Base-by-base conservation (phyloP, 2,329 filamentous ascomycete genomes). In the Diaporthe citrichinensis region DNA sequence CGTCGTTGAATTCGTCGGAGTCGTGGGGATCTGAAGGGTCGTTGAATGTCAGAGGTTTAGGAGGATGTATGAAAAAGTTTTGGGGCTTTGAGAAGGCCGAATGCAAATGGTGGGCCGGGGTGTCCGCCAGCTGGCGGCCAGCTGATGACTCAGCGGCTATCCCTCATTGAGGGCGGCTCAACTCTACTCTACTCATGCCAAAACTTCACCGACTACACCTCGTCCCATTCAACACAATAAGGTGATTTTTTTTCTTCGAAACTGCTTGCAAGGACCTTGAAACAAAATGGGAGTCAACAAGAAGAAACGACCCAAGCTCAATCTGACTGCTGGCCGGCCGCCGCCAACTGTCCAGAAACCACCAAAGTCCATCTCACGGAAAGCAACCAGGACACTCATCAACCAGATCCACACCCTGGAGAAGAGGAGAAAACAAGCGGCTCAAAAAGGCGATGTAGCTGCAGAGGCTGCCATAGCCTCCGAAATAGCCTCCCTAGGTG, bases 381-480 rank as follows among this genome's bases (percentile, higher is more conserved):
- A 91, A 81, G 89, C 91, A 36, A 93, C 91, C 59, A 89, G 92
- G 79, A 85, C 86, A 41, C 85, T 94, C 77, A 94, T 94, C 83
- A 92, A 92, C 81, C 87, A 87, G 57, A 90, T 92, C 77, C 92
- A 94, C 80, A 89, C 91, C 58, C 83, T 94, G 41, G 89, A 93
- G 80, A 94, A 94, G 82, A 86, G 88, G 77, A 88, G 88, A 71
- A 86, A 86, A 5, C 90, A 91, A 79, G 92, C 92, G 17, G 76
- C 86, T 36, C 84, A 85, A 23, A 87, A 87, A 68, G 91, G 91
- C 10, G 90, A 94, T 79, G 81, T 83, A 72, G 81, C 83, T 1
- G 86, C 87, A 74, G 87, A 86, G 53, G 83, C 84, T 6, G 81
- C 83, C 1, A 84, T 92, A 28, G 82, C 87, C 31, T 84, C 86